A percentile compares a stretch with the other conserved stretches of the same genome.
Evolutionary conservation across 768 basidiomycete genomes (phyloP).

Genomic region (Auriculariales sp.): DNA sequence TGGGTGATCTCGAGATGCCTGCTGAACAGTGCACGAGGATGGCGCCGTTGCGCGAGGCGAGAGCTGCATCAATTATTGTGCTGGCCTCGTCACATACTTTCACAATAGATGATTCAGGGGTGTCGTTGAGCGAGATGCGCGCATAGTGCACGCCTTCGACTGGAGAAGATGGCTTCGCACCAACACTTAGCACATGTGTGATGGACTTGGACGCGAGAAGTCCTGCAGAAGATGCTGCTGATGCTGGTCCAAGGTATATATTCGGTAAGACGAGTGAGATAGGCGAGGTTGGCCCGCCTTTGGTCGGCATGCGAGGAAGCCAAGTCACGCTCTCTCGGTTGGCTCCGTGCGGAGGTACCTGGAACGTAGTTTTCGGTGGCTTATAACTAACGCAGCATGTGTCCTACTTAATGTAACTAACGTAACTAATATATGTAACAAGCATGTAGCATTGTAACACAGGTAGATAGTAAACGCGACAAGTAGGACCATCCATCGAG

Average conservation of each 20-base stretch:
- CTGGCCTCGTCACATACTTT: slow-evolving; percentile 15
- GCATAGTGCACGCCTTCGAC: slow-evolving; percentile 21
- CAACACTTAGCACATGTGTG: slow-evolving; percentile 28
- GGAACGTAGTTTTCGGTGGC: too few species aligned
- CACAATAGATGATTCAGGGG: slow-evolving; percentile 15
- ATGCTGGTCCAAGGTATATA: slow-evolving; percentile 28
- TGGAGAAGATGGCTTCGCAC: slow-evolving; percentile 16
- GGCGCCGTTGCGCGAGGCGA: slow-evolving; percentile 10
- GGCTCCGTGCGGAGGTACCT: too few species aligned
- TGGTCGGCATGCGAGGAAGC: too few species aligned
- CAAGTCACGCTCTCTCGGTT: too few species aligned
- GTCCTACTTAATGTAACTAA: too few species aligned
- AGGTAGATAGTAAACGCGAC: too few species aligned
- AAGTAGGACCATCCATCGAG: too few species aligned
- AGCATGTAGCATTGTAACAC: too few species aligned
- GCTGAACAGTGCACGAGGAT: slow-evolving; percentile 32
- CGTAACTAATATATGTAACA: too few species aligned
- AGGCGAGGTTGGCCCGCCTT: too few species aligned
- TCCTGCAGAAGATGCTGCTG: slow-evolving; percentile 20
- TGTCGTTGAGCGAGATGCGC: slow-evolving; percentile 24
- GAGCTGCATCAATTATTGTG: slow-evolving; percentile 16
- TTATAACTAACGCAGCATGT: too few species aligned
- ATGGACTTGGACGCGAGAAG: slow-evolving; percentile 22
- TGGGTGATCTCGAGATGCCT: slow-evolving; percentile 31
- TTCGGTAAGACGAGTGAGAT: slow-evolving; percentile 6